These are phyloP conservation scores for Salvia sclarea DNA, from an alignment of 305 asterid genomes.

Conservation along the genomic window DNA sequence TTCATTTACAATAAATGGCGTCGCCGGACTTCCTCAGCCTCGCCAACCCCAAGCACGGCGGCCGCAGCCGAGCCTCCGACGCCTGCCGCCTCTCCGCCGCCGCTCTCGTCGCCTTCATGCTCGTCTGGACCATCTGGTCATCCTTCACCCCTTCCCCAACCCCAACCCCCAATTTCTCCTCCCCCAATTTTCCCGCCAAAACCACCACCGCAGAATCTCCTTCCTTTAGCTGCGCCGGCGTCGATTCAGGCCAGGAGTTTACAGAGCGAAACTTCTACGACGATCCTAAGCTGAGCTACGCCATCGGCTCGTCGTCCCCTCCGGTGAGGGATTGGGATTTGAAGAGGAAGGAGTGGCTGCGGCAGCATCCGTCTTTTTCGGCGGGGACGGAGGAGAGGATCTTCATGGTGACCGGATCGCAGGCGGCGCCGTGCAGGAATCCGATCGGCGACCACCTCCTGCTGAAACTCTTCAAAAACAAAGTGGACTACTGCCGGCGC, in stretches of 20 bases:
- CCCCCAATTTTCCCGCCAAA: constrained; percentile 27
- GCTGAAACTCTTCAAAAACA: constrained; percentile 79
- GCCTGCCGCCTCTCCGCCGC: constrained; percentile 50
- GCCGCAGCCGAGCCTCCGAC: constrained; percentile 49
- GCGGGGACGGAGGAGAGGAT: constrained; percentile 54
- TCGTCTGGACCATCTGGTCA: constrained; percentile 61
- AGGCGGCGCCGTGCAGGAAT: constrained; percentile 75
- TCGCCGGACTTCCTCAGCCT: constrained; percentile 38
- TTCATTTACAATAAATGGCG: constrained; percentile 44
- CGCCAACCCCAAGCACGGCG: constrained; percentile 46
- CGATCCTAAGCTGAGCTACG: constrained; percentile 62
- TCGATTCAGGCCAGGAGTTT: constrained; percentile 46
- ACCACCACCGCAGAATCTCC: not conserved
- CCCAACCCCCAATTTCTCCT: constrained; percentile 32
- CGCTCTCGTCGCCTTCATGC: constrained; percentile 45
- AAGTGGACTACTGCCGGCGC: constrained; percentile 85
- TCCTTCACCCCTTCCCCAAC: constrained; percentile 37
- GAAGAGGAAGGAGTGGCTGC: constrained; percentile 69
- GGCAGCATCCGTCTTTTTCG: constrained; percentile 63
- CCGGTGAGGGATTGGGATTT: constrained; percentile 72
- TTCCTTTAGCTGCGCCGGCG: constrained; percentile 14
- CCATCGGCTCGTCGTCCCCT: constrained; percentile 61
- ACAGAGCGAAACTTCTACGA: constrained; percentile 71
- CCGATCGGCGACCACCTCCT: constrained; percentile 81
- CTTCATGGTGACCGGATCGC: constrained; percentile 84